phyloP scores from a whole-genome alignment of 441 rosid species.

The Croton laevigatus region DNA sequence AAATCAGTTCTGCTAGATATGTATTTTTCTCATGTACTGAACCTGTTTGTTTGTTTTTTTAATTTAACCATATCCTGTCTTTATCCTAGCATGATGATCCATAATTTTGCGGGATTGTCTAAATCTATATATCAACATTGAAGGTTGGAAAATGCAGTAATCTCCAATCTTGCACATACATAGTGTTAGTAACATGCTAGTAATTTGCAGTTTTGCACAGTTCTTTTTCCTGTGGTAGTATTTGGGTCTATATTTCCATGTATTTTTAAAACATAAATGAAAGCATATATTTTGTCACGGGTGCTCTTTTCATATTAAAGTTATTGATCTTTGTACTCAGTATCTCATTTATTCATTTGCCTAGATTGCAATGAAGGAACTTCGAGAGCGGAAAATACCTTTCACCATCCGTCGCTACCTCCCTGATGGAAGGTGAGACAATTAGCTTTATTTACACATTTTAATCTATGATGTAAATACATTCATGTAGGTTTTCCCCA shows the following conservation, averaged over 20 bases:
- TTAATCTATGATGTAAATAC: not conserved
- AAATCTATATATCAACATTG: not conserved
- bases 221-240: not conserved
- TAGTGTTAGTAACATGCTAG: not conserved
- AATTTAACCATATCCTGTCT: not conserved
- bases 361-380: conserved; percentile 92
- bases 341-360: not conserved
- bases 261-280: not conserved
- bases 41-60: not conserved
- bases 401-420: conserved; percentile 78
- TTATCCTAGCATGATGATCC: not conserved
- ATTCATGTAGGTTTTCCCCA: not conserved
- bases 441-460: not conserved
- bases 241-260: not conserved
- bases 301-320: not conserved
- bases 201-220: not conserved
- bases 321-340: not conserved
- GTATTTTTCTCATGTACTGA: not conserved
- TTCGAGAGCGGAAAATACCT: conserved; percentile 77
- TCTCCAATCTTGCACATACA: not conserved
- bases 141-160: not conserved
- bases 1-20: not conserved
- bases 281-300: not conserved
- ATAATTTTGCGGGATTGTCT: not conserved
- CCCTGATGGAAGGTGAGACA: conserved; percentile 78